Percentiles rank a stretch among this genome's conserved stretches.
phyloP scores from a whole-genome alignment of 345 rosid genomes.

The Citrus unshiu region DNA sequence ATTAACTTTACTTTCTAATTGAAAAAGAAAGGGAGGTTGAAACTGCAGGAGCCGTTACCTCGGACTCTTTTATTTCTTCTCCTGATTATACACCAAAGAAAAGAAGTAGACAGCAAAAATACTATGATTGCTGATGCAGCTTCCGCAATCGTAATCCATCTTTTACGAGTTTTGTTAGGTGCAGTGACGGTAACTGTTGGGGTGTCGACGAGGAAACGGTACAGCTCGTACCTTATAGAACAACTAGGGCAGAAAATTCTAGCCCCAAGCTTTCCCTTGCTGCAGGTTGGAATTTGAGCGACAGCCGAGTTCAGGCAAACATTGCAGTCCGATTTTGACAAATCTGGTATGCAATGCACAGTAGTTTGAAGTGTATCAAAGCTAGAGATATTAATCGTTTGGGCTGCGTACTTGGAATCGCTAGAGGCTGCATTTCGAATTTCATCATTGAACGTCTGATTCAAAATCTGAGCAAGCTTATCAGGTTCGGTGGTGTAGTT shows the following conservation, averaged over 20 bases:
- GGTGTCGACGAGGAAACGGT: neutral
- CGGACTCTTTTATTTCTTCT: neutral
- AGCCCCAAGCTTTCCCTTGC: neutral
- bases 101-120: neutral
- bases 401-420: neutral
- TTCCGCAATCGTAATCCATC: slow-evolving; percentile 8
- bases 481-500: neutral
- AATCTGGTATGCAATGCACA: slow-evolving; percentile 19
- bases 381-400: neutral
- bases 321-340: neutral
- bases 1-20: neutral
- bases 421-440: neutral
- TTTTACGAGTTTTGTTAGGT: neutral
- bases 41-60: neutral
- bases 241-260: slow-evolving; percentile 17
- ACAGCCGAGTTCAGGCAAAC: neutral
- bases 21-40: neutral
- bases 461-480: neutral
- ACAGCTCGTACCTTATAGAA: slow-evolving; percentile 10
- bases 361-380: neutral
- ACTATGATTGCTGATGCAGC: neutral
- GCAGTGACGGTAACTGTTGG: neutral
- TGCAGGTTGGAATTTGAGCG: neutral
- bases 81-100: neutral
- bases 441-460: neutral